A percentile compares a stretch with the other conserved stretches of the same genome.
Conservation (phyloP, 2,329 filamentous ascomycete genomes). For the Geosmithia morbida region DNA sequence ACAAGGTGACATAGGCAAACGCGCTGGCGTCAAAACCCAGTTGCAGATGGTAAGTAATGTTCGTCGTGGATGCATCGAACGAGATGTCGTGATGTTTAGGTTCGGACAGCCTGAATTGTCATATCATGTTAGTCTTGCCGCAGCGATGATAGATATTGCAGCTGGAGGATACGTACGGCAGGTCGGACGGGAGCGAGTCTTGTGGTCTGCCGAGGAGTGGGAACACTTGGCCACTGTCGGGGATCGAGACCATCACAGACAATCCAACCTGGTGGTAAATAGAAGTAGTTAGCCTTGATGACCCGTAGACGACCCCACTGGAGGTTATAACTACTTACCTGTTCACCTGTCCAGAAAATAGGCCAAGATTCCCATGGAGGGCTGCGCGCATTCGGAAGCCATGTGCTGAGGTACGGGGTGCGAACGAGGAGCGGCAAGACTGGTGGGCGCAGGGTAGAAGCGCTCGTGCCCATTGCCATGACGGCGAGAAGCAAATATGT, state of each 20-base stretch:
- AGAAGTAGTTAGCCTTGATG: background rate
- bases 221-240: conserved; percentile 26
- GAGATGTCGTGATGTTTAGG: conserved; percentile 28
- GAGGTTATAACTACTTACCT: conserved; percentile 21
- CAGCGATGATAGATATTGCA: background rate
- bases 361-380: conserved; percentile 75
- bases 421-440: conserved; percentile 43
- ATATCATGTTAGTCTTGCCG: conserved; percentile 2
- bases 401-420: conserved; percentile 45
- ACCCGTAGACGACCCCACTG: background rate
- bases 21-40: conserved; percentile 7
- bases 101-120: conserved; percentile 20
- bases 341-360: conserved; percentile 66
- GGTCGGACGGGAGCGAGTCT: conserved; percentile 23
- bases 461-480: conserved; percentile 14
- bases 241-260: conserved; percentile 31
- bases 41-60: conserved; percentile 29
- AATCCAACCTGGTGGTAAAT: conserved; percentile 25
- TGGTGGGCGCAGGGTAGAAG: conserved; percentile 38
- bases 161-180: conserved; percentile 7
- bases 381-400: conserved; percentile 52
- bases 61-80: conserved; percentile 34
- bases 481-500: background rate
- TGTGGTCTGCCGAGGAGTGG: conserved; percentile 36
- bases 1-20: conserved; percentile 25